Base-by-base conservation (phyloP, 1,284 basidiomycete species). In the Boletus austroedulis region DNA sequence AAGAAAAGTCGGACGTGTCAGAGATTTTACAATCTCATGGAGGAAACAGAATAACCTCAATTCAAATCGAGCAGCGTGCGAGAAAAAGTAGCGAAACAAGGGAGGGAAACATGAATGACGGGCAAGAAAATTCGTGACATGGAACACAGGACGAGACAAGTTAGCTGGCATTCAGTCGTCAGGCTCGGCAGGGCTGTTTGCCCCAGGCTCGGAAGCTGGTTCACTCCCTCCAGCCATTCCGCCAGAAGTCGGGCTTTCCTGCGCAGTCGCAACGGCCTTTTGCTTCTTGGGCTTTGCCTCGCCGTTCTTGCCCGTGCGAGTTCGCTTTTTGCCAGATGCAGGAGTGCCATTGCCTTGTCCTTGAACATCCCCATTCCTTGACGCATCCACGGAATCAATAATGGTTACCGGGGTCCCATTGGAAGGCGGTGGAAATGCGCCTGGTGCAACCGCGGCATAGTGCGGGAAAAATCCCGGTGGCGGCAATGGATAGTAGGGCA, bases 401-500 rank as follows among this genome's bases (percentile, higher is more conserved):
- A 63, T 64, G 5, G 70, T 56, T 24, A 66, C 64, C 31, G 72
- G 58, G 26, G 54, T 62, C 59, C 61, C 72, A 54, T 63, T 68
- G 45, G 59, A 62, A 44, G 65, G 66, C 56, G 62, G 71, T 49
- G 67, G 64, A 64, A 60, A 76, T 64, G 53, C 60, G 50, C 67
- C 61, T n/a, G 72, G 62, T 52, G 65, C 43, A 5, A 67, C 57
- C 10, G 65, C 60, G 17, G 60, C 19, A 40, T 66, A 71, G 29
- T 68, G 66, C 5, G 71, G 74, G 34, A 75, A 62, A 58, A 76
- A 77, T 32, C 78, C 73, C 4, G 75, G 74, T 41, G 73, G 74
- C 6, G 73, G 65, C 50, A 77, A 67, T 4, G 78, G 69, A 59
- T 78, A 82, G 60, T 81, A 80, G 4, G 78, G 73, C 56, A 82